Conservation (phyloP, 75 land plant species). For the Gnetum montanum region DNA sequence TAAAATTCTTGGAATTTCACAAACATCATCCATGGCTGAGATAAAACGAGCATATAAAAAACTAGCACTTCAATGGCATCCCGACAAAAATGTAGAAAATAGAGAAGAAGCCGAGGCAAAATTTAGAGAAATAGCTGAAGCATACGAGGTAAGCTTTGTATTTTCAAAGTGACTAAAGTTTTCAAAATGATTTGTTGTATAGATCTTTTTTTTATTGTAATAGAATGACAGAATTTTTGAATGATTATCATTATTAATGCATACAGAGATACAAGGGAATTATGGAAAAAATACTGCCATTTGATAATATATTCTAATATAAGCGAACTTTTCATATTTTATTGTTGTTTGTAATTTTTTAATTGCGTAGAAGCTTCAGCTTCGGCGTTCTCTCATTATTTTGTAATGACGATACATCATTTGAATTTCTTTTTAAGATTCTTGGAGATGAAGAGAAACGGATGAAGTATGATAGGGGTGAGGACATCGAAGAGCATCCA, state of each 20-base stretch:
- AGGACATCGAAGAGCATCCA: constrained; percentile 76
- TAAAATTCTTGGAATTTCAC: constrained; percentile 84
- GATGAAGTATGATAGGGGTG: constrained; percentile 81
- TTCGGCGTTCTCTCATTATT: background rate
- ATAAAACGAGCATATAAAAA: constrained; percentile 95
- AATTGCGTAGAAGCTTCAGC: background rate
- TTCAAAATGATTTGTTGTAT: background rate
- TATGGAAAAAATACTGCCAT: background rate
- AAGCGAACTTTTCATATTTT: background rate
- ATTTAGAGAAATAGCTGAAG: constrained; percentile 95
- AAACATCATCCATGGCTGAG: constrained; percentile 71
- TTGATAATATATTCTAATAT: background rate
- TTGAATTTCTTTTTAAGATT: constrained; percentile 34
- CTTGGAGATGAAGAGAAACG: constrained; percentile 96
- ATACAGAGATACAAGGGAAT: background rate
- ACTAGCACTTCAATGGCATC: constrained; percentile 98
- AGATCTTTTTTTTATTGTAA: background rate
- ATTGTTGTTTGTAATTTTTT: background rate
- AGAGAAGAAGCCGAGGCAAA: constrained; percentile 90
- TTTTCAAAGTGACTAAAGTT: background rate
- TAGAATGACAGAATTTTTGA: background rate
- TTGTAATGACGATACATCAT: background rate
- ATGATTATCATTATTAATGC: background rate
- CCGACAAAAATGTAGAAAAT: constrained; percentile 94
- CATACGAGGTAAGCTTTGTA: constrained; percentile 71